phyloP scores from a whole-genome alignment of 2,329 filamentous ascomycete species.

The Cladophialophora chaetospira region DNA sequence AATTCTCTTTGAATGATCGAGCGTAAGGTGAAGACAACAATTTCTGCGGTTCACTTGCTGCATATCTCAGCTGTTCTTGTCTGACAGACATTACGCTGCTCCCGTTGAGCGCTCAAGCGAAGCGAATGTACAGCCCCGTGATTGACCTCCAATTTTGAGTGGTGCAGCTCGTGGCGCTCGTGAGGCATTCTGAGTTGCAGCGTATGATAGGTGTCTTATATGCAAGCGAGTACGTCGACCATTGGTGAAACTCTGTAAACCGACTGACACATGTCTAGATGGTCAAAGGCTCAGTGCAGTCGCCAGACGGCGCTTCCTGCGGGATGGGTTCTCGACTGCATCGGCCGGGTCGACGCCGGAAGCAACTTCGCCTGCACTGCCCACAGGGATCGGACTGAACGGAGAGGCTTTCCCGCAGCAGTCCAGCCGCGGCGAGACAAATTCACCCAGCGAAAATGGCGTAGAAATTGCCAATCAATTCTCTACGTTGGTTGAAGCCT shows the following conservation, averaged over 20 bases:
- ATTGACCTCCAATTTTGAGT: neutral
- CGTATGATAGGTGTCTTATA: slow-evolving; percentile 1
- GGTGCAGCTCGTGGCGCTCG: neutral
- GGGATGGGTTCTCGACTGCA: slow-evolving; percentile 20
- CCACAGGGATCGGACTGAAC: neutral
- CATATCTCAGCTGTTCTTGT: no score
- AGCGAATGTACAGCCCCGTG: neutral
- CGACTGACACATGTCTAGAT: slow-evolving; percentile 13
- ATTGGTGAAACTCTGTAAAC: neutral
- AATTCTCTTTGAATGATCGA: no score
- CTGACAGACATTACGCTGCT: no score
- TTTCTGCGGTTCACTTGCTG: no score
- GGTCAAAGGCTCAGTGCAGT: slow-evolving; percentile 26
- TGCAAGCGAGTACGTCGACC: slow-evolving; percentile 23
- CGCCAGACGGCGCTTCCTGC: slow-evolving; percentile 23
- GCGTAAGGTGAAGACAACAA: no score
- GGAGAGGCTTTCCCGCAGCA: neutral
- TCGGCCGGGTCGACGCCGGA: slow-evolving; percentile 9
- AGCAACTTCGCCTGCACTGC: neutral
- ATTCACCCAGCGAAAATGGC: neutral
- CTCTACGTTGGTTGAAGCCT: slow-evolving; percentile 23
- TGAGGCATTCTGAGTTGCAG: neutral
- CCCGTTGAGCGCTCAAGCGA: neutral
- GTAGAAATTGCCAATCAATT: slow-evolving; percentile 25
- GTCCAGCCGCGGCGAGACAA: neutral